Evolutionary conservation across 306 rosid species (phyloP).

Genomic region (Castanea sativa): DNA sequence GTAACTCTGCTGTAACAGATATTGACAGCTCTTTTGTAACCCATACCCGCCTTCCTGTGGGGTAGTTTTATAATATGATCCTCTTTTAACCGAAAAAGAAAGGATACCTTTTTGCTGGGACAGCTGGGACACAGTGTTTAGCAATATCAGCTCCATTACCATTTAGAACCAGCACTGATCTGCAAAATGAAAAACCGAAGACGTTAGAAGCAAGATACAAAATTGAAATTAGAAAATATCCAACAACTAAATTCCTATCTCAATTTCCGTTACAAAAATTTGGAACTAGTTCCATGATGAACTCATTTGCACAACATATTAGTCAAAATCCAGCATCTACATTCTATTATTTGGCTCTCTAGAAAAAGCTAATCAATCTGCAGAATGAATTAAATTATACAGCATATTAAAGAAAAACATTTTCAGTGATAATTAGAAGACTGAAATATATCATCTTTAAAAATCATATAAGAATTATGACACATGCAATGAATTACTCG

Average conservation of each 20-base stretch:
- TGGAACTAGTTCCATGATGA: neutral
- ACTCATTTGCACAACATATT: neutral
- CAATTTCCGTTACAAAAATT: neutral
- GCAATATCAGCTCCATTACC: slow-evolving; percentile 59
- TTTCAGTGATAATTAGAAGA: too few relatives aligned
- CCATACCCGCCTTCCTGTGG: too few relatives aligned
- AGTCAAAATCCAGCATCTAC: too few relatives aligned
- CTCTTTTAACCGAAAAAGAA: neutral
- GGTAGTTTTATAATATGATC: too few relatives aligned
- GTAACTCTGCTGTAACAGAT: neutral
- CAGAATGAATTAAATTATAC: too few relatives aligned
- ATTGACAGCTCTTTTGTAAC: too few relatives aligned
- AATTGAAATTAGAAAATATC: neutral
- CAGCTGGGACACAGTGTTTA: slow-evolving; percentile 59
- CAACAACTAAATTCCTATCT: neutral
- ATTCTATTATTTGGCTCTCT: too few relatives aligned
- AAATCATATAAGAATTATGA: too few relatives aligned
- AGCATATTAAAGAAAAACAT: too few relatives aligned
- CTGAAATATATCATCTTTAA: too few relatives aligned
- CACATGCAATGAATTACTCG: too few relatives aligned
- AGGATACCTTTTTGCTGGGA: slow-evolving; percentile 42
- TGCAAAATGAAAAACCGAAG: slow-evolving; percentile 16
- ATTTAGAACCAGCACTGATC: slow-evolving; percentile 48
- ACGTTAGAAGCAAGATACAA: neutral
- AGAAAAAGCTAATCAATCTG: too few relatives aligned